These are phyloP conservation scores for Scleromitrula shiraiana DNA, from an alignment of 2,329 filamentous ascomycete genomes.

Conservation along the genomic window DNA sequence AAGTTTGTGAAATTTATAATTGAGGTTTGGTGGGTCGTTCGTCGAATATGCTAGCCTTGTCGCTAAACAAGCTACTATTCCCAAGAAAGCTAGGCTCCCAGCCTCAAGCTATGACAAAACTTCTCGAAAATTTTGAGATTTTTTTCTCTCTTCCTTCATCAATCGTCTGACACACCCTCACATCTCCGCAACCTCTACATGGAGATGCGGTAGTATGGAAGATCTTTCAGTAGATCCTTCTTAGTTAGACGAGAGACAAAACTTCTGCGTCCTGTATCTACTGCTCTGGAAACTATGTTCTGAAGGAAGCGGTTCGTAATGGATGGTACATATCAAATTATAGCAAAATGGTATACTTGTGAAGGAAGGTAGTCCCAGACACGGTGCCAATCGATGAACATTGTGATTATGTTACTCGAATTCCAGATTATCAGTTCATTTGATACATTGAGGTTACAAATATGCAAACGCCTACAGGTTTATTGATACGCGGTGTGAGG, in stretches of 20 bases:
- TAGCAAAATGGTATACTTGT: neutral
- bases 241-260: constrained; percentile 56
- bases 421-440: neutral
- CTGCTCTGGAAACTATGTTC: constrained; percentile 66
- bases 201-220: constrained; percentile 31
- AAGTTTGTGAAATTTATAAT: constrained; percentile 11
- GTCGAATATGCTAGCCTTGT: constrained; percentile 1
- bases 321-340: constrained; percentile 55
- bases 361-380: neutral
- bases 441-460: neutral
- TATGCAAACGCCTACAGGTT: constrained; percentile 5
- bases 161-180: constrained; percentile 35
- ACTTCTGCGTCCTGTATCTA: constrained; percentile 74
- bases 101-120: constrained; percentile 10
- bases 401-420: neutral
- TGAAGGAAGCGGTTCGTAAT: constrained; percentile 80
- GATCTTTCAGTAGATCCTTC: constrained; percentile 49
- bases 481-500: neutral
- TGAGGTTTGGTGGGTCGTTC: constrained; percentile 5
- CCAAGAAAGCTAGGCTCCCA: constrained; percentile 13
- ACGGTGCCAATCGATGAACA: neutral
- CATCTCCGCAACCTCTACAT: constrained; percentile 27
- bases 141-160: constrained; percentile 28
- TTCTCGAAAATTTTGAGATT: constrained; percentile 11
- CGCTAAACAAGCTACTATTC: neutral